These are phyloP conservation scores for Quercus lobata DNA, from an alignment of 331 rosid genomes.

Conservation along the genomic window DNA sequence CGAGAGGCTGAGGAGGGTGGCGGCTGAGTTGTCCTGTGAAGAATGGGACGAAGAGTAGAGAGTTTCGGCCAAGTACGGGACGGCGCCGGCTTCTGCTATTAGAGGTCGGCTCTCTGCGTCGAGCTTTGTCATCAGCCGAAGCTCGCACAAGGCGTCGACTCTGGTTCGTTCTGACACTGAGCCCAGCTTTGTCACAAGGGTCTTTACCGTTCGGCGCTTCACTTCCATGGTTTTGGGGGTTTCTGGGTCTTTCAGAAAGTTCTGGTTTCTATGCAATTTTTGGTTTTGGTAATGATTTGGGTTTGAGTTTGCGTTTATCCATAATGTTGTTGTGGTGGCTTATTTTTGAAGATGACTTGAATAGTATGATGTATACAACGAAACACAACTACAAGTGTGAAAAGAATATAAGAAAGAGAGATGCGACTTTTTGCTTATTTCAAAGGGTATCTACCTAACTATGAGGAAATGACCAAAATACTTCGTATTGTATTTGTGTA, in stretches of 20 bases:
- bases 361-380: too few species aligned
- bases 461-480: background rate
- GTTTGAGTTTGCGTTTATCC: too few species aligned
- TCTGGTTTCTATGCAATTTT: too few species aligned
- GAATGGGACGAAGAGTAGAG: slow-evolving; percentile 58
- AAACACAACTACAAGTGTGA: too few species aligned
- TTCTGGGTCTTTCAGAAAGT: too few species aligned
- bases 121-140: slow-evolving; percentile 61
- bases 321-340: too few species aligned
- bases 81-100: slow-evolving; percentile 64
- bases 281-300: too few species aligned
- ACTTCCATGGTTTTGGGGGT: slow-evolving; percentile 39
- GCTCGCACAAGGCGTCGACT: slow-evolving; percentile 55
- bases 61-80: slow-evolving; percentile 68
- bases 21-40: slow-evolving; percentile 82
- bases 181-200: slow-evolving; percentile 60
- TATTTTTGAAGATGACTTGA: too few species aligned
- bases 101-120: slow-evolving; percentile 66
- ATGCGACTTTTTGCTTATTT: background rate
- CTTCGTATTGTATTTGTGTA: background rate
- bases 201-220: slow-evolving; percentile 40
- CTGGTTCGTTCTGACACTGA: slow-evolving; percentile 76
- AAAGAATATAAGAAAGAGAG: too few species aligned
- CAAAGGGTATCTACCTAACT: background rate
- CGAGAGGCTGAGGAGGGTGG: slow-evolving; percentile 78